Evolutionary conservation across 257 asterid species (phyloP), one percentile per base, ranked within the genome.

Genomic region (Penstemon barbatus): DNA sequence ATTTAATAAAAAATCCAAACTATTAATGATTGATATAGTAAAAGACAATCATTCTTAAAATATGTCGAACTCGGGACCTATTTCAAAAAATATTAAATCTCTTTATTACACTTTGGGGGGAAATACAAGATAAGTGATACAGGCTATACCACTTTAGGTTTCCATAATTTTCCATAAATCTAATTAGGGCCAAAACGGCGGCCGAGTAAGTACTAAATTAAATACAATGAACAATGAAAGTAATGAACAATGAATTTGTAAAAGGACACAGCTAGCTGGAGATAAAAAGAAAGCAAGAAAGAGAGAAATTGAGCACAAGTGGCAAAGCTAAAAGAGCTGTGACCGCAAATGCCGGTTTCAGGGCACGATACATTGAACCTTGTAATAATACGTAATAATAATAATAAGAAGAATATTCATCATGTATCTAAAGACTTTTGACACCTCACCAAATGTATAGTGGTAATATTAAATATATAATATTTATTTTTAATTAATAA

Each of bases 291-390:
- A 15, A 39, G 5, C 42, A 2, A 5, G 39, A 61, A 15, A 12
- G 43, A 42, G 1, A n/a, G 43, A 2, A 59, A 58, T 9, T 7
- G 60, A 57, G 64, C 49, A 71, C 87, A 82, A 76, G 84, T 81
- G 87, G 85, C 74, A 25, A 25, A 49, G 12, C 59, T 57, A 53
- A 48, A 41, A 19, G 57, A 71, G 75, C 64, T 45, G 67, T 69
- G 55, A 84, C 85, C 78, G 85, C 62, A 9, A 10, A 52, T 40
- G 55, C 84, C 94, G 85, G 88, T 86, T 69, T 71, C 65, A 15
- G 75, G 86, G 89, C 73, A 82, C 37, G 77, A 86, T 90, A 58
- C 96, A 88, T 78, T 90, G 97, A 88, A 90, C 80, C 4, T 6
- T 62, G 84, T 18, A 33, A 57, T 70, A 62, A 71, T 71, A 71